These are phyloP conservation scores for Camellia sinensis DNA, from an alignment of 148 eudicot species.

Conservation along the genomic window DNA sequence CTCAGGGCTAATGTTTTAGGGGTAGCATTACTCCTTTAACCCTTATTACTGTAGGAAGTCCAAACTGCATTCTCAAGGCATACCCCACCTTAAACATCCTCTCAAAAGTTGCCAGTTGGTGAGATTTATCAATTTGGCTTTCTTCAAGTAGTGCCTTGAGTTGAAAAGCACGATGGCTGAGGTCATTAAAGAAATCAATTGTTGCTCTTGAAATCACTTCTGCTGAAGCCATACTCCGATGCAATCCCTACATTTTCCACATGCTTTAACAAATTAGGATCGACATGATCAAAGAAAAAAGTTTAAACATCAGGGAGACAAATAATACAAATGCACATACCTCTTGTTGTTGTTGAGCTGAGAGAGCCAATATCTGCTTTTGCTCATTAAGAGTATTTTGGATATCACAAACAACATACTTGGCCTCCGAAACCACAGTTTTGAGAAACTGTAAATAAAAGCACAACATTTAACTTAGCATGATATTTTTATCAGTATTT, in stretches of 20 bases:
- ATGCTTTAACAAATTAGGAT: not conserved
- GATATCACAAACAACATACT: slow-evolving; percentile 45
- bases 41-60: too few relatives aligned
- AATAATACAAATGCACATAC: slow-evolving; percentile 23
- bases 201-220: slow-evolving; percentile 60
- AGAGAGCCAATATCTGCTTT: slow-evolving; percentile 46
- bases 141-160: slow-evolving; percentile 48
- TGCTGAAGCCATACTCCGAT: slow-evolving; percentile 58
- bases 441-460: slow-evolving; percentile 47
- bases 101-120: slow-evolving; percentile 48
- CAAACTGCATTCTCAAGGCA: not conserved
- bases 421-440: slow-evolving; percentile 52
- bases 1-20: too few relatives aligned
- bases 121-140: slow-evolving; percentile 44
- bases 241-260: slow-evolving; percentile 48
- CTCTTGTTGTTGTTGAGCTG: slow-evolving; percentile 75
- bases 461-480: not conserved
- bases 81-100: slow-evolving; percentile 61
- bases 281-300: not conserved
- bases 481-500: not conserved
- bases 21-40: too few relatives aligned
- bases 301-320: not conserved
- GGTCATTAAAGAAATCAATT: slow-evolving; percentile 52
- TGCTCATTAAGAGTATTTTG: slow-evolving; percentile 54
- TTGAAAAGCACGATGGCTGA: slow-evolving; percentile 49